Percentiles rank a stretch among this genome's conserved stretches.
phyloP scores from a whole-genome alignment of 2,329 filamentous ascomycete genomes.

The Phyllosticta citribraziliensis region DNA sequence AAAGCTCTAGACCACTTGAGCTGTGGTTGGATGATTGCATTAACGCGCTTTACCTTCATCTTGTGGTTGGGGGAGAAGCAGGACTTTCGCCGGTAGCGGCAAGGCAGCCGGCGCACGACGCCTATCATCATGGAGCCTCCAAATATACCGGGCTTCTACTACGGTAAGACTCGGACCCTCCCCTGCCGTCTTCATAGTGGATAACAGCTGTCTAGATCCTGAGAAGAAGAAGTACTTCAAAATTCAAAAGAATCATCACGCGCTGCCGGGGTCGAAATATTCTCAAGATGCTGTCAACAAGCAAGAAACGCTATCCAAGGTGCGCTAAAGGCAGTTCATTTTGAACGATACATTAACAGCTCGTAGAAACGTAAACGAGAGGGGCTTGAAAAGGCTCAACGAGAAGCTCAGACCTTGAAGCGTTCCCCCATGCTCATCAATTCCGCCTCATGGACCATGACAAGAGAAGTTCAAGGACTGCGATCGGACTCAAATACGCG shows the following conservation, averaged over 20 bases:
- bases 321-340: background rate
- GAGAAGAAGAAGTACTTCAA: slow-evolving; percentile 43
- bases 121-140: background rate
- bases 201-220: slow-evolving; percentile 20
- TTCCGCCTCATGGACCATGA: slow-evolving; percentile 2
- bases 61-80: background rate
- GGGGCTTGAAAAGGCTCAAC: background rate
- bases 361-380: slow-evolving; percentile 3
- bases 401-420: slow-evolving; percentile 1
- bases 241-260: slow-evolving; percentile 30
- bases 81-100: background rate
- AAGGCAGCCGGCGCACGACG: background rate
- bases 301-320: slow-evolving; percentile 11
- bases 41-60: background rate
- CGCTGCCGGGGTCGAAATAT: slow-evolving; percentile 29
- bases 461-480: slow-evolving; percentile 2
- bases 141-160: slow-evolving; percentile 41
- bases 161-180: slow-evolving; percentile 18
- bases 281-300: slow-evolving; percentile 28
- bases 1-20: background rate
- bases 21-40: background rate
- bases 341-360: background rate
- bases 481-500: slow-evolving; percentile 1
- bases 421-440: slow-evolving; percentile 1
- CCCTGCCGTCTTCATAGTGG: background rate